Evolutionary conservation across 2,329 filamentous ascomycete genomes (phyloP).

Genomic region (Neonectria hederae): DNA sequence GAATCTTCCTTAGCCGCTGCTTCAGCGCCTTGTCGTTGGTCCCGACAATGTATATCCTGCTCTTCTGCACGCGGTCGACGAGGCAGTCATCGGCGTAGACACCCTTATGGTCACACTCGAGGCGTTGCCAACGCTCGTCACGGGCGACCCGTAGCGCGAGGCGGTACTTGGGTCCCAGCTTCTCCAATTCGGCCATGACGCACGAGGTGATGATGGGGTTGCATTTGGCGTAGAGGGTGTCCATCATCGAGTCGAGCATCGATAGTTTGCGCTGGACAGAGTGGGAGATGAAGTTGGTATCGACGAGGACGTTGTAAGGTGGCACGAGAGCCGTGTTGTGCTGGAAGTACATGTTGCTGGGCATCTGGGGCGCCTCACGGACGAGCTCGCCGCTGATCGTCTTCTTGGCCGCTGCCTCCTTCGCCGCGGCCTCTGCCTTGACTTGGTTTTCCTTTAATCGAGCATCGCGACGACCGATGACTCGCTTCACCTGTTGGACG

Average conservation of each 20-base stretch:
- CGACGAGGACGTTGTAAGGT: conserved; percentile 72
- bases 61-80: conserved; percentile 77
- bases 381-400: conserved; percentile 69
- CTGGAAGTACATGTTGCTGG: conserved; percentile 86
- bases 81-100: conserved; percentile 85
- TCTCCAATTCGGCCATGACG: conserved; percentile 87
- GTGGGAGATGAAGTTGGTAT: conserved; percentile 92
- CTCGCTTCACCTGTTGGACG: conserved; percentile 71
- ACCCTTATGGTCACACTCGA: conserved; percentile 91
- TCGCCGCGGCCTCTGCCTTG: conserved; percentile 67
- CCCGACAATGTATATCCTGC: conserved; percentile 81
- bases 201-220: conserved; percentile 84
- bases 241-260: conserved; percentile 89
- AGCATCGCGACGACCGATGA: conserved; percentile 83
- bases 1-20: conserved; percentile 79
- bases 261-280: conserved; percentile 92
- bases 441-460: conserved; percentile 83
- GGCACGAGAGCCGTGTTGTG: conserved; percentile 88
- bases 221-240: conserved; percentile 91
- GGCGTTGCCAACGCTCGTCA: conserved; percentile 86
- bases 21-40: conserved; percentile 84
- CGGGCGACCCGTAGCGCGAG: conserved; percentile 86
- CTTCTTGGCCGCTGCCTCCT: conserved; percentile 67
- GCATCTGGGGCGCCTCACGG: conserved; percentile 83
- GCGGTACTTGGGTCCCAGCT: conserved; percentile 87